These are phyloP conservation scores for Rosa chinensis DNA, from an alignment of 306 rosid genomes.

Conservation along the genomic window DNA sequence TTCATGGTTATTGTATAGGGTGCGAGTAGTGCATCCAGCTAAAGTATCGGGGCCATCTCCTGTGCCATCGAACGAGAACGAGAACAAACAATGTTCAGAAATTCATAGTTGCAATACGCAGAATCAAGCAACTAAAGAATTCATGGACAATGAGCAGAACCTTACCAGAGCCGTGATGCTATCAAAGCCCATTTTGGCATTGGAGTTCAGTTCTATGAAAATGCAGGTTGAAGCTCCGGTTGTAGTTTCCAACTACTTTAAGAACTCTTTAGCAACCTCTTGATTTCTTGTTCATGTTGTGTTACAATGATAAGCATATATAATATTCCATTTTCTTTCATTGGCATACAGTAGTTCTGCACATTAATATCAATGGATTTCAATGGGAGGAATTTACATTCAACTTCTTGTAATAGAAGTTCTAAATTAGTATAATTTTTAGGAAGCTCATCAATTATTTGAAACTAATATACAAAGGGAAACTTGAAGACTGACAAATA, in stretches of 20 bases:
- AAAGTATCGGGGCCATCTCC: constrained; percentile 41
- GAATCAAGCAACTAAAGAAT: constrained; percentile 18
- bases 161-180: constrained; percentile 54
- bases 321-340: not conserved
- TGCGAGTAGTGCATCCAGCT: constrained; percentile 64
- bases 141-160: constrained; percentile 29
- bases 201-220: constrained; percentile 73
- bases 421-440: not conserved
- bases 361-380: not conserved
- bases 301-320: not conserved
- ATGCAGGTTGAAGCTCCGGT: constrained; percentile 87
- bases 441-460: not conserved
- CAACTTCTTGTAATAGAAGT: not conserved
- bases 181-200: constrained; percentile 79
- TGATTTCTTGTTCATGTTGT: constrained; percentile 24
- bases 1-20: constrained; percentile 40
- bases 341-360: not conserved
- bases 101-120: not conserved
- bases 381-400: not conserved
- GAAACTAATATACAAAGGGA: constrained; percentile 2
- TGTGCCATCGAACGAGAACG: constrained; percentile 23
- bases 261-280: constrained; percentile 33
- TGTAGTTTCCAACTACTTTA: constrained; percentile 44
- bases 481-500: constrained; percentile 2
- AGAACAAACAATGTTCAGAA: constrained; percentile 23